Base-by-base conservation (phyloP, 352 stramenopile species). In the Pilasporangium apinafurcum region DNA sequence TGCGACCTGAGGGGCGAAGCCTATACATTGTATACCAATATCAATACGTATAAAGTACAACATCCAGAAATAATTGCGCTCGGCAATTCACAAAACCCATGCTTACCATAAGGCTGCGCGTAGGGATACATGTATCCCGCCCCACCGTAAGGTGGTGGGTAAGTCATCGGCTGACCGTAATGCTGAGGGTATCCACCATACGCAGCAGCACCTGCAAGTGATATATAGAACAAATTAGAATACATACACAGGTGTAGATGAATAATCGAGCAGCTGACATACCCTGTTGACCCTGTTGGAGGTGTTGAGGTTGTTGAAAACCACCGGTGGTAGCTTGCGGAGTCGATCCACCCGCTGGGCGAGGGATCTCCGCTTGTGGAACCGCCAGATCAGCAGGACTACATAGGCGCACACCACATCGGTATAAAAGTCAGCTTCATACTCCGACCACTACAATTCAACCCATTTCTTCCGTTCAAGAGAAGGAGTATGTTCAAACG, bases 81-180 rank as follows among this genome's bases (percentile, higher is more conserved):
- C n/a, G n/a, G n/a, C n/a, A n/a, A n/a, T n/a, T n/a, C n/a, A 5
- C 8, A 31, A 30, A 16, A 17, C 27, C 4, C 0, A 2, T 1
- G 58, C 64, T 27, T 49, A 90, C 81, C 74, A 49, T 91, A 93
- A 62, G 70, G 65, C 49, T 90, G 78, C 34, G 78, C 67, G 57
- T 88, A 90, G 33, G 81, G 79, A 37, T 93, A 93, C 73, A 93
- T 93, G 67, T 91, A 93, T 21, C 68, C 66, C 21, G 68, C 77
- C 18, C 68, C 65, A 20, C 63, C 65, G 45, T 93, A 93, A 40
- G 81, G 68, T 14, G 75, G 61, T 17, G 77, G 68, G 47, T 93
- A 93, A 43, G 63, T 62, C 62, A 93, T 83, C 2, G 78, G 77
- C 57, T 89, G 75, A 18, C 67, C 74, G 56, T 90, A 93, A 30